Base-by-base conservation (phyloP, 139 green algal genomes). In the Chlorella sorokiniana region DNA sequence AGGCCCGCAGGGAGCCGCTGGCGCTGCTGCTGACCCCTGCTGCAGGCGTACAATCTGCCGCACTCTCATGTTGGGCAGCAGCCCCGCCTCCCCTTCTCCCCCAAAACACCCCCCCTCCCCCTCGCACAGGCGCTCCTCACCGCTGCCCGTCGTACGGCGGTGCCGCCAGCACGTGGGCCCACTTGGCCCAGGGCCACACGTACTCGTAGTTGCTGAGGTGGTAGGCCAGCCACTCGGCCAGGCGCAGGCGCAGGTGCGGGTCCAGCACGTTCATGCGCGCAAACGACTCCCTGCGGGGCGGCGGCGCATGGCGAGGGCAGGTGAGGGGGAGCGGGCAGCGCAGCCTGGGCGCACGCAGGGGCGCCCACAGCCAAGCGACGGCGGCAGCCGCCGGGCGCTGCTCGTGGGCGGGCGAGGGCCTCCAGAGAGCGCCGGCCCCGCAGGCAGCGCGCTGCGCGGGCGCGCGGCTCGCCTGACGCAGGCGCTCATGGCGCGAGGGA, bases 121-220 rank as follows among this genome's bases (percentile, higher is more conserved):
- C 41, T 25, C 42, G 25, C 37, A 52, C 35, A 65, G 18, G 48
- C 48, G 48, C 63, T 41, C 7, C 71, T 22, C 73, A 79, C 73
- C 94, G 83, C 83, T 97, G 90, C 7, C 92, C 84, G 73, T 94
- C 80, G 61, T 91, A 87, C 4, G 86, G 35, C 10, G 94, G 90
- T 44, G 90, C 89, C 33, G 91, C 79, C 56, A 94, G 68, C 33
- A 96, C 92, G 78, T 87, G 75, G 14, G 45, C 80, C 91, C 93
- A 98, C 87, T 88, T 90, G 65, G 90, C 81, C 96, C 96, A 99
- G 37, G 95, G 94, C 96, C 96, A 99, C 82, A 93, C 74, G 81
- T 92, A 98, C 31, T 94, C 81, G 68, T 96, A 96, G 86, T 96
- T 95, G 72, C 86, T 94, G 44, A 98, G 86, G 88, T 98, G 95